A percentile compares a stretch with the other conserved stretches of the same genome.
Evolutionary conservation across 768 basidiomycete species (phyloP).

Genomic region (Leccinellum albellum): DNA sequence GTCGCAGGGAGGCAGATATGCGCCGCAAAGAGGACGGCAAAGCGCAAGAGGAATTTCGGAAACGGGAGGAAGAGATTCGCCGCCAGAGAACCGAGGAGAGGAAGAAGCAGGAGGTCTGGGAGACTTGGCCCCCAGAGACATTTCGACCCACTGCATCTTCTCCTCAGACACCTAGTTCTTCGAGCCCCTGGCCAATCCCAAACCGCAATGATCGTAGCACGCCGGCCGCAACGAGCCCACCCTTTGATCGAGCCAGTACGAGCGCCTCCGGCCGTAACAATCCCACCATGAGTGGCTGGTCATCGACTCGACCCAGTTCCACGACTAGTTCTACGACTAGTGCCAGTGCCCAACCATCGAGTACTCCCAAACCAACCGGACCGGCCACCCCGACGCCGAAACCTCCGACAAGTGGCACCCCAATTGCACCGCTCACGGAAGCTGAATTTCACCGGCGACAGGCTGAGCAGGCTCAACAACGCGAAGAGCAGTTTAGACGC

Average conservation of each 20-base stretch:
- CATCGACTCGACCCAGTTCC: conserved; percentile 28
- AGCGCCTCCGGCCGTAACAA: conserved; percentile 26
- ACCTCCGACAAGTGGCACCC: conserved; percentile 15
- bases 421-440: conserved; percentile 34
- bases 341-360: conserved; percentile 18
- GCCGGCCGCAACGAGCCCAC: conserved; percentile 31
- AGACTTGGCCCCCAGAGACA: conserved; percentile 27
- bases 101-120: conserved; percentile 28
- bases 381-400: conserved; percentile 21
- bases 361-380: conserved; percentile 24
- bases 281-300: conserved; percentile 24
- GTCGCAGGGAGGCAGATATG: conserved; percentile 29
- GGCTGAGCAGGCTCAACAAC: conserved; percentile 57
- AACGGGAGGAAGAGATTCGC: conserved; percentile 31
- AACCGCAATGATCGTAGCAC: conserved; percentile 32
- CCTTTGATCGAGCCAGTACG: conserved; percentile 30
- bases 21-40: conserved; percentile 28
- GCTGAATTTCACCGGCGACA: conserved; percentile 62
- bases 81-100: conserved; percentile 31
- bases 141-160: conserved; percentile 21
- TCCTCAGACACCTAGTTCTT: conserved; percentile 28
- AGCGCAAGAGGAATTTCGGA: conserved; percentile 27
- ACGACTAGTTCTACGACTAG: conserved; percentile 23
- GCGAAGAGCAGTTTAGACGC: conserved; percentile 64
- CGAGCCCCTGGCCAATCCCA: conserved; percentile 32